Evolutionary conservation across 352 stramenopile genomes (phyloP), one percentile per base, ranked within the genome.

Genomic region (Pythium scleroteichum): DNA sequence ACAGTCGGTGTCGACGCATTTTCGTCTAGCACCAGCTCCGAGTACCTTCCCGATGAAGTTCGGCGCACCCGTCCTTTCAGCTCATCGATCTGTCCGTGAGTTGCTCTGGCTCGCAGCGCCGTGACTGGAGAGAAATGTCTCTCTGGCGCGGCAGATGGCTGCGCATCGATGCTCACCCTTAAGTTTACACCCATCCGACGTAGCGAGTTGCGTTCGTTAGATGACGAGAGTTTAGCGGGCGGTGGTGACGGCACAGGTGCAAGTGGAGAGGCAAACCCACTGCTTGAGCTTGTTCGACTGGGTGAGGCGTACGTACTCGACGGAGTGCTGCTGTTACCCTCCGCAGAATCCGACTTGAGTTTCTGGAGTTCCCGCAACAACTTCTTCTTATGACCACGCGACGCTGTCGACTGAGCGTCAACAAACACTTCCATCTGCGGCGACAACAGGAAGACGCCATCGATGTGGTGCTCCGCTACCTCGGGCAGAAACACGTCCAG

Each of bases 381-480:
- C 41, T 92, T 92, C 64, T 90, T 91, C 64, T 91, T 91, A 46
- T 89, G 77, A 1, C 78, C 78, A 4, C 85, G 72, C 53, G 78
- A 88, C n/a, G 76, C 78, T 8, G 52, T 55, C 16, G 66, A 72
- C 44, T 75, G 75, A 19, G 64, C 44, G 27, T 88, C 78, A n/a
- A 91, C 55, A 49, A 94, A 75, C 49, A 56, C 59, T 6, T 92
- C 76, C 49, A 90, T 74, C 8, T 54, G 55, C 4, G 51, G 24
- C 9, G 68, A 70, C 22, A 86, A 53, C 19, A 89, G 54, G 57
- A 88, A 69, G 9, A 59, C 69, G 22, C 82, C 82, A 46, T 88
- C 75, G 1, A 94, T 64, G 19, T 64, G 50, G 22, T 86, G 70
- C 5, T 49, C 35, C 13, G 58, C 13, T n/a, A 72, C 72, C 6